Evolutionary conservation across 2,329 filamentous ascomycete species (phyloP), one percentile per base, ranked within the genome.

Genomic region (Fusarium sp.): DNA sequence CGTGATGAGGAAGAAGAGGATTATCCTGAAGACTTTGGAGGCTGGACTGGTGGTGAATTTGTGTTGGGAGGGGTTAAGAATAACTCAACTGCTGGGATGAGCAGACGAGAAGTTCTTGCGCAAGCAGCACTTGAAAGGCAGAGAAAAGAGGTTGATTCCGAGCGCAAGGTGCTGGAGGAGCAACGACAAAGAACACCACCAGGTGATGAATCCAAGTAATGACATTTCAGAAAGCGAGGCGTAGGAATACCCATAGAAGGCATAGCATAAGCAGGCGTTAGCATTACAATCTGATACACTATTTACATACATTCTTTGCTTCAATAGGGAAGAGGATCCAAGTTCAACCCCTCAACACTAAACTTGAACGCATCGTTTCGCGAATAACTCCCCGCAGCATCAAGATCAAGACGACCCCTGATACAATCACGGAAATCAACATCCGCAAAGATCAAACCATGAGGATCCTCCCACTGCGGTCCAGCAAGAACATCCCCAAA

Each of bases 381-480:
- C 5, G 94, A 95, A 81, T 97, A 97, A 78, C 92, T 94, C 0
- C 95, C 95, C 4, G 90, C 94, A 41, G 93, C 90, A 83, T 97
- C 95, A 50, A 97, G 80, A 80, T 97, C 94, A 72, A 97, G 80
- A 57, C 94, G 85, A 0, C 94, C 95, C 14, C 93, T 86, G 73
- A 94, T 89, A 75, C 95, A 97, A 73, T 97, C 94, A 52, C 97
- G 93, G 76, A 98, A 92, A 77, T 98, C 94, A 7, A 95, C 91
- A 71, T 96, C 93, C 1, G 89, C 86, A 38, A 88, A 88, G 56
- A 94, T 82, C 35, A 97, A 80, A 0, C 89, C 88, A 7, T 89
- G 86, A 61, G 91, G 82, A 67, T 95, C 91, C 65, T 97, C 93
- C 94, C 94, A 97, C 65, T 96, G 84, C 1, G 95, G 95, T 0